Conservation (phyloP, 2,329 filamentous ascomycete species). For the Epichloe amarillans region DNA sequence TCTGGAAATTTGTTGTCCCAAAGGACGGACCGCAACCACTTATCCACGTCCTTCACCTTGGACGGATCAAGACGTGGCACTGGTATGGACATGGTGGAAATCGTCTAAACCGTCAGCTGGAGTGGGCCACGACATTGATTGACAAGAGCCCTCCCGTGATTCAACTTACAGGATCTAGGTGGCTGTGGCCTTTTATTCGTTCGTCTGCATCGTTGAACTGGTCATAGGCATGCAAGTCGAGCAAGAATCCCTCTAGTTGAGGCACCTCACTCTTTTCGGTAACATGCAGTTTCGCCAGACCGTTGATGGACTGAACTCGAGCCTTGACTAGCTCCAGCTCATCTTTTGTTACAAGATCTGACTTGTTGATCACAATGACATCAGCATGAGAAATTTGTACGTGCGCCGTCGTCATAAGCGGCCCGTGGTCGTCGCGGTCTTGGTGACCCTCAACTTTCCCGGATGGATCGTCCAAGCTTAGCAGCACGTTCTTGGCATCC, state of each 20-base stretch:
- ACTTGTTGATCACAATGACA: constrained; percentile 88
- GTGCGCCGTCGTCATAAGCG: constrained; percentile 80
- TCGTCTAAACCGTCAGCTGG: constrained; percentile 41
- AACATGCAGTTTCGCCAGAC: constrained; percentile 68
- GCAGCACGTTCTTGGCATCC: constrained; percentile 84
- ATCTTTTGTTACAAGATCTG: constrained; percentile 60
- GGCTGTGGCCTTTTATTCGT: constrained; percentile 67
- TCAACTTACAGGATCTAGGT: constrained; percentile 65
- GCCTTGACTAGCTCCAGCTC: constrained; percentile 58
- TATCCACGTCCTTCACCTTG: constrained; percentile 55
- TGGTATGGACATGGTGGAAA: constrained; percentile 66
- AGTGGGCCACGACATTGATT: not conserved
- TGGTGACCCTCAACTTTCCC: constrained; percentile 39
- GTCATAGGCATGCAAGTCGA: constrained; percentile 91
- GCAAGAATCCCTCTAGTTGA: constrained; percentile 67
- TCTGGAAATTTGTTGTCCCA: constrained; percentile 62
- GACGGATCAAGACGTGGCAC: constrained; percentile 44
- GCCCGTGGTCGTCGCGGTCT: constrained; percentile 41
- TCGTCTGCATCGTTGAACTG: constrained; percentile 62
- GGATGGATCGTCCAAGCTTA: constrained; percentile 61
- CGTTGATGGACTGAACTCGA: constrained; percentile 76
- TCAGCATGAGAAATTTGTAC: constrained; percentile 95
- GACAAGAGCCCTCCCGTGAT: not conserved
- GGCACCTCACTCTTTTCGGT: constrained; percentile 73
- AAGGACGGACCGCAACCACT: constrained; percentile 69